Evolutionary conservation across 2,329 filamentous ascomycete genomes (phyloP).

Genomic region (Colletotrichum liriopes): DNA sequence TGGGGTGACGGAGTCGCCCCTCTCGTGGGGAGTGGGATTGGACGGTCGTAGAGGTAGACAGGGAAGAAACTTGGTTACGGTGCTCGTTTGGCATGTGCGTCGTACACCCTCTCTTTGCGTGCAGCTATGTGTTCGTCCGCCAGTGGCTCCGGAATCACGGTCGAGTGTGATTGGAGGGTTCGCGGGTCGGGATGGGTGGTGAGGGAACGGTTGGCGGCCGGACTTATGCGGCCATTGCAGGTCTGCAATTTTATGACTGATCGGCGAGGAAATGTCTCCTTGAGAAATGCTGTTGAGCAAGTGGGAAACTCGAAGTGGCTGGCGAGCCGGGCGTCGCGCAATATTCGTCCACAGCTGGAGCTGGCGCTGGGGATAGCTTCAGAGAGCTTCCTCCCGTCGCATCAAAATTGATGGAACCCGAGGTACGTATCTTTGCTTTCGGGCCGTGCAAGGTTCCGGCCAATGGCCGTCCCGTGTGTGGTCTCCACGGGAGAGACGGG

Average conservation of each 20-base stretch:
- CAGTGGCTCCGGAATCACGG: constrained; percentile 12
- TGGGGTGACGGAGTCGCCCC: background rate
- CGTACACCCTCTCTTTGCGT: constrained; percentile 25
- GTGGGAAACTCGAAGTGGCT: background rate
- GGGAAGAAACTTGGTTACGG: background rate
- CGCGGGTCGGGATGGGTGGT: background rate
- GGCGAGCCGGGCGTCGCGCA: background rate
- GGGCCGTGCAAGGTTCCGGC: constrained; percentile 31
- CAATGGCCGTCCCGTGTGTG: background rate
- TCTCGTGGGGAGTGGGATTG: background rate
- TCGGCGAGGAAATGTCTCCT: background rate
- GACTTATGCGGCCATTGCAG: constrained; percentile 4
- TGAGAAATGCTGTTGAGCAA: no score
- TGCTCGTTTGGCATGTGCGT: background rate
- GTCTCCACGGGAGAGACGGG: background rate
- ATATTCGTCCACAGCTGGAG: background rate
- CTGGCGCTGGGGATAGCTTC: constrained; percentile 29
- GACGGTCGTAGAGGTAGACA: background rate
- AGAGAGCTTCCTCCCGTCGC: constrained; percentile 11
- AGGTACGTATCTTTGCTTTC: constrained; percentile 1
- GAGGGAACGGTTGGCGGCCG: background rate
- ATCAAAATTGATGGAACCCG: constrained; percentile 6
- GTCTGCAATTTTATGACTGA: background rate
- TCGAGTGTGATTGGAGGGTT: constrained; percentile 27
- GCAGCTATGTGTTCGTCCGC: constrained; percentile 18